A percentile compares a stretch with the other conserved stretches of the same genome.
Conservation (phyloP, 2,329 filamentous ascomycete species). For the Macroventuria anomochaeta region DNA sequence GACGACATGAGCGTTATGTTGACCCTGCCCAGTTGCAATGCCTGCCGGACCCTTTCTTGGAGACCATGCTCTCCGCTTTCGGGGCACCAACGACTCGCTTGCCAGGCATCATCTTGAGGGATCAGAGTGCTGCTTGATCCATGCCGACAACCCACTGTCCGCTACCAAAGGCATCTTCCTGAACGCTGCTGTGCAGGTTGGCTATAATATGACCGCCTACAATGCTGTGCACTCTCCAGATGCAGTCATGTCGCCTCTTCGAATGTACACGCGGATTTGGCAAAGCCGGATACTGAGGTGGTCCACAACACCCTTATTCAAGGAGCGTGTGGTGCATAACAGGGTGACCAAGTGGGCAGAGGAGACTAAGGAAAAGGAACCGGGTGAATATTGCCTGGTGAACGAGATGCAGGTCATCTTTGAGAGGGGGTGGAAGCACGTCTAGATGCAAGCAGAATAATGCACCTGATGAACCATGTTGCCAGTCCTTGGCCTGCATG, state of each 20-base stretch:
- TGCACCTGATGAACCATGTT: not conserved
- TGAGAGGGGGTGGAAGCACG: conserved; percentile 47
- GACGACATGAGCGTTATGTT: not conserved
- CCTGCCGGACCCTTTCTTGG: conserved; percentile 32
- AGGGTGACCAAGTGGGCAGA: conserved; percentile 19
- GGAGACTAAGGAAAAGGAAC: conserved; percentile 26
- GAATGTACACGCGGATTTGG: conserved; percentile 22
- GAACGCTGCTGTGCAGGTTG: conserved; percentile 73
- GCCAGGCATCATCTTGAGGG: conserved; percentile 69
- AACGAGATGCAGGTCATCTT: conserved; percentile 51
- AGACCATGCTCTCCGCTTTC: conserved; percentile 61
- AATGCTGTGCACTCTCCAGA: conserved; percentile 18
- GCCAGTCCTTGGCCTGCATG: not conserved
- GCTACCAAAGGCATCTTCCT: conserved; percentile 64
- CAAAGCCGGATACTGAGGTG: conserved; percentile 20
- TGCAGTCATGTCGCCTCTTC: conserved; percentile 15
- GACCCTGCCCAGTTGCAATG: conserved; percentile 39
- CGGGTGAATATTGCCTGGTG: conserved; percentile 43
- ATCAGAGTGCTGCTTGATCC: conserved; percentile 81
- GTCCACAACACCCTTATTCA: conserved; percentile 18
- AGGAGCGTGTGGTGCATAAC: conserved; percentile 16
- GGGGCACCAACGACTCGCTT: conserved; percentile 68
- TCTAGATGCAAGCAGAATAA: conserved; percentile 22
- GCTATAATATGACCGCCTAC: conserved; percentile 58
- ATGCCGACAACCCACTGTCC: conserved; percentile 71